Evolutionary conservation across 140 eudicot genomes (phyloP).

Genomic region (Stevia rebaudiana): DNA sequence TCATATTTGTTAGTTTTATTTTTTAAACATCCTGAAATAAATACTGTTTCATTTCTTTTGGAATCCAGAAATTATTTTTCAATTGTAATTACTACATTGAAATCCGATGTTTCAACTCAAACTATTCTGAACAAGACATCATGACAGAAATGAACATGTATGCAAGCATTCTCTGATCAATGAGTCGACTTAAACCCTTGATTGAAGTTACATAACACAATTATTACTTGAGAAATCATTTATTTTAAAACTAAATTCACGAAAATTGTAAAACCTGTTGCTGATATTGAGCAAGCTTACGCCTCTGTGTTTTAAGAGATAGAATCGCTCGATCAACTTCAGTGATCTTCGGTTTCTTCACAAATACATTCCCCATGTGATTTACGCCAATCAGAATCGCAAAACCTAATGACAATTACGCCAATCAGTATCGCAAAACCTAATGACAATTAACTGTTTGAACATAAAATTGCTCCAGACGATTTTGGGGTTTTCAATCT

Average conservation of each 20-base stretch:
- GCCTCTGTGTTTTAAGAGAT: slow-evolving; percentile 81
- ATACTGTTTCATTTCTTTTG: no score
- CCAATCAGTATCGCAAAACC: no score
- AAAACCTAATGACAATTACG: no score
- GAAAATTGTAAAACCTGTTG: slow-evolving; percentile 44
- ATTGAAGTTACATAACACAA: not conserved
- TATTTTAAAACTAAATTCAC: not conserved
- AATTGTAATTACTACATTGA: not conserved
- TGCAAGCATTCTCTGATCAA: not conserved
- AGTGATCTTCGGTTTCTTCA: slow-evolving; percentile 85
- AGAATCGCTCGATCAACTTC: slow-evolving; percentile 89
- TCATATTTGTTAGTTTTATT: no score
- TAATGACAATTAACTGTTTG: no score
- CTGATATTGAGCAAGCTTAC: slow-evolving; percentile 87
- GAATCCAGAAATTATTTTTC: no score
- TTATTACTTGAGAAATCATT: not conserved
- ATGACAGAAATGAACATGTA: not conserved
- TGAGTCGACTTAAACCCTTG: no score
- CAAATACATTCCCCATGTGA: slow-evolving; percentile 71
- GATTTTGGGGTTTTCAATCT: slow-evolving; percentile 8
- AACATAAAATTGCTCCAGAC: no score
- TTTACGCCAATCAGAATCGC: no score
- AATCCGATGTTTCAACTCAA: not conserved
- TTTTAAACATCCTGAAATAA: no score
- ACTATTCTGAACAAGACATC: not conserved